phyloP scores from a whole-genome alignment of 2,329 filamentous ascomycete species.

The Graphiopsis chlorocephala region DNA sequence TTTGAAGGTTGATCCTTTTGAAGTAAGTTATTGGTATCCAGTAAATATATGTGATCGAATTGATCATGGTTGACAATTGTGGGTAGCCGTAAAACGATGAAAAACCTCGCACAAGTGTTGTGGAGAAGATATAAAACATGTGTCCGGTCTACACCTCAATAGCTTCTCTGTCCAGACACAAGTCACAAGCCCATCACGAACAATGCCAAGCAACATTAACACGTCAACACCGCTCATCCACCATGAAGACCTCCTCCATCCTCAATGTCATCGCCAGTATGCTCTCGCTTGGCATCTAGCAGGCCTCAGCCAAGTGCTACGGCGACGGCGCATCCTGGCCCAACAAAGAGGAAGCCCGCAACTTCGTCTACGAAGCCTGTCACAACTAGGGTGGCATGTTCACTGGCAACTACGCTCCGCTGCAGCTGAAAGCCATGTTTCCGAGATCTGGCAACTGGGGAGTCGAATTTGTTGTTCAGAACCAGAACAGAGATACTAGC shows the following conservation, averaged over 20 bases:
- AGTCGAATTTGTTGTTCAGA: slow-evolving; percentile 19
- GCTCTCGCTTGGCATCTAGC: neutral
- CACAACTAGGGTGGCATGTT: slow-evolving; percentile 19
- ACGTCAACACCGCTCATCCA: neutral
- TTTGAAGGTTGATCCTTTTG: neutral
- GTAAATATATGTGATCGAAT: too few relatives aligned
- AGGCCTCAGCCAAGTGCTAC: slow-evolving; percentile 13
- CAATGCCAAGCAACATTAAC: neutral
- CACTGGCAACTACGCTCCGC: slow-evolving; percentile 19
- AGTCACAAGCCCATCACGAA: neutral
- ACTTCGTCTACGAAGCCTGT: slow-evolving; percentile 18
- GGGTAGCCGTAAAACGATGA: neutral
- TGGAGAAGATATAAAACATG: neutral
- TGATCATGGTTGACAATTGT: too few relatives aligned
- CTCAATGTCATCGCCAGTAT: neutral
- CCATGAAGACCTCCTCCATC: neutral
- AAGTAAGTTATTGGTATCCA: neutral
- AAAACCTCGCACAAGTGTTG: neutral
- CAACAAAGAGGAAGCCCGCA: slow-evolving; percentile 14
- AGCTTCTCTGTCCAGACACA: neutral
- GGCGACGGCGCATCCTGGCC: slow-evolving; percentile 15
- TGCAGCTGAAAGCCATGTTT: slow-evolving; percentile 21
- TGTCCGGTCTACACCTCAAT: too few relatives aligned
- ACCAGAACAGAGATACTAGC: slow-evolving; percentile 16
- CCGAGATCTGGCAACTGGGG: slow-evolving; percentile 13